Conservation (phyloP, 768 basidiomycete species). For the Pholiota molesta region DNA sequence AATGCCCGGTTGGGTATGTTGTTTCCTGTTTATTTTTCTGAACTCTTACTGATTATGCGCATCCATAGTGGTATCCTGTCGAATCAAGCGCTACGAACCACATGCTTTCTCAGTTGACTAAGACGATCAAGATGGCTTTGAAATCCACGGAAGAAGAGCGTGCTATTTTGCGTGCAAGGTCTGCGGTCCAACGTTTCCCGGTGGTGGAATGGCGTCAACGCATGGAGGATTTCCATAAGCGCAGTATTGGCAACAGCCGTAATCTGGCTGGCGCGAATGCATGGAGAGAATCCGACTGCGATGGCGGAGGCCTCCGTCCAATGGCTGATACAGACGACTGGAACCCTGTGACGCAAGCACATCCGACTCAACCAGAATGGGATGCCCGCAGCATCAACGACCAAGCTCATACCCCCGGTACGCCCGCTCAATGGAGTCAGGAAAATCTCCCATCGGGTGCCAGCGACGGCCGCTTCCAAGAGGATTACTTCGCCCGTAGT, state of each 20-base stretch:
- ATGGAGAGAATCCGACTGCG: slow-evolving; percentile 76
- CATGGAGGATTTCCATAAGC: slow-evolving; percentile 92
- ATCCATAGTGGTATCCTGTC: slow-evolving; percentile 89
- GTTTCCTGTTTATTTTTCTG: slow-evolving; percentile 5
- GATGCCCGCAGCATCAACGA: slow-evolving; percentile 62
- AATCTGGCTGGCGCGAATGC: slow-evolving; percentile 69
- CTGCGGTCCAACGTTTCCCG: slow-evolving; percentile 95
- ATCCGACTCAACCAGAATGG: slow-evolving; percentile 79
- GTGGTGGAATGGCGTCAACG: slow-evolving; percentile 98
- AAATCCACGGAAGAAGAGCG: slow-evolving; percentile 91
- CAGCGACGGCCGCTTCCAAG: slow-evolving; percentile 58
- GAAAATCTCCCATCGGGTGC: slow-evolving; percentile 50
- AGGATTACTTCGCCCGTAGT: slow-evolving; percentile 55
- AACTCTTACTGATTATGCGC: not conserved
- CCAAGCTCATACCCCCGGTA: slow-evolving; percentile 43
- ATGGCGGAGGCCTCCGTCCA: slow-evolving; percentile 45
- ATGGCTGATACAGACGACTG: slow-evolving; percentile 78
- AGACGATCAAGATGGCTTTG: slow-evolving; percentile 93
- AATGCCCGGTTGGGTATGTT: slow-evolving; percentile 95
- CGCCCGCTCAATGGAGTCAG: slow-evolving; percentile 70
- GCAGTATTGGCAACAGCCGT: slow-evolving; percentile 78
- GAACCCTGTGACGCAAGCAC: slow-evolving; percentile 68
- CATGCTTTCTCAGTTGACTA: slow-evolving; percentile 92
- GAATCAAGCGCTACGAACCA: slow-evolving; percentile 92
- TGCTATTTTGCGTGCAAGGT: slow-evolving; percentile 89